phyloP scores from a whole-genome alignment of 2,329 filamentous ascomycete genomes.

The Colletotrichum sp. region DNA sequence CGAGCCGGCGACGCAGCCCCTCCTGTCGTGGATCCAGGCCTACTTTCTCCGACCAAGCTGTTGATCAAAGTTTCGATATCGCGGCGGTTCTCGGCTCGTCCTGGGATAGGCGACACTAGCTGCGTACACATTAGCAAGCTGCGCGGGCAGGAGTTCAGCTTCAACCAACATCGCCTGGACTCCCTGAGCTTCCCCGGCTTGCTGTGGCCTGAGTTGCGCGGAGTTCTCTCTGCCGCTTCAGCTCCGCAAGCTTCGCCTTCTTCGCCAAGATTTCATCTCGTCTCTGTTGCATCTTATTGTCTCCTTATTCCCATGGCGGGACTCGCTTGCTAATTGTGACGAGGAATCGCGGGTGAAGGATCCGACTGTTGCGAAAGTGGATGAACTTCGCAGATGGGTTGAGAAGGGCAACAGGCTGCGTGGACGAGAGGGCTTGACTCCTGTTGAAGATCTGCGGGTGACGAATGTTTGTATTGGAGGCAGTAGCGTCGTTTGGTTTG shows the following conservation, averaged over 20 bases:
- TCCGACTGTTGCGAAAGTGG: background rate
- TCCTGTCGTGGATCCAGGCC: constrained; percentile 70
- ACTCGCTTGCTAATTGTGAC: constrained; percentile 27
- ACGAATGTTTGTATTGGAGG: constrained; percentile 3
- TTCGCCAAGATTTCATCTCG: constrained; percentile 97
- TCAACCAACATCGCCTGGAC: constrained; percentile 71
- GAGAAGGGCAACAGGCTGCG: background rate
- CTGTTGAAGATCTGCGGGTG: background rate
- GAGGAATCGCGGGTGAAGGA: background rate
- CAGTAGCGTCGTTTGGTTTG: background rate
- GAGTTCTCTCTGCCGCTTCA: constrained; percentile 90
- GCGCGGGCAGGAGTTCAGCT: constrained; percentile 2
- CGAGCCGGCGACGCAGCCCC: constrained; percentile 69
- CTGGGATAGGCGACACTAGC: constrained; percentile 72
- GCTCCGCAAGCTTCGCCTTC: constrained; percentile 94
- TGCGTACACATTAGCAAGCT: constrained; percentile 8
- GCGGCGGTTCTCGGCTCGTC: constrained; percentile 71
- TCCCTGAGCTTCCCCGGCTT: constrained; percentile 71
- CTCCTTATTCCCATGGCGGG: constrained; percentile 54
- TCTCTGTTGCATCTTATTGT: constrained; percentile 72
- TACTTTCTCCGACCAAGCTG: constrained; percentile 79
- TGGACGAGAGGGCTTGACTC: background rate
- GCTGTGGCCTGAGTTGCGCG: constrained; percentile 77
- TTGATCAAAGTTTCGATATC: constrained; percentile 88
- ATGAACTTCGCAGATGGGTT: background rate